Evolutionary conservation across 495 filamentous ascomycete genomes (phyloP).

Genomic region (Xanthoparmelia taractica): DNA sequence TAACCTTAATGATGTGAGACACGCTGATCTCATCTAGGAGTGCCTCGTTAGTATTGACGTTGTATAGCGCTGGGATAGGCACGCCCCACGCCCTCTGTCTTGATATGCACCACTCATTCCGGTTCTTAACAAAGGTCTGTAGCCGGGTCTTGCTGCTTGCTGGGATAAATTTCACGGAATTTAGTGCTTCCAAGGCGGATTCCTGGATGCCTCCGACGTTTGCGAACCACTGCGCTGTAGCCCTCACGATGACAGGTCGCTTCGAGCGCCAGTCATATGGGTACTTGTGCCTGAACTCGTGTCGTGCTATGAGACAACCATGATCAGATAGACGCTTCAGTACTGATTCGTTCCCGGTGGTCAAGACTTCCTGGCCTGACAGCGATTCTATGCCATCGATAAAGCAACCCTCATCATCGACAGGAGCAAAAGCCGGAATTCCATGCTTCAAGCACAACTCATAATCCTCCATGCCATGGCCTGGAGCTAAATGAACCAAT

Average conservation of each 20-base stretch:
- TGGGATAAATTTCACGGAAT: conserved; percentile 71
- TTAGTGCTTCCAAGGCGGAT: conserved; percentile 57
- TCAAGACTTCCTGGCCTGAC: conserved; percentile 53
- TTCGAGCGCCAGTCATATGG: conserved; percentile 98
- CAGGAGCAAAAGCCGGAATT: conserved; percentile 67
- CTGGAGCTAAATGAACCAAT: conserved; percentile 86
- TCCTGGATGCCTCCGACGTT: conserved; percentile 76
- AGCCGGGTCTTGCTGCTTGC: conserved; percentile 61
- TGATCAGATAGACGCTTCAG: conserved; percentile 52
- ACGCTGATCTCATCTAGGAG: conserved; percentile 72
- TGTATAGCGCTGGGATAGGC: conserved; percentile 86
- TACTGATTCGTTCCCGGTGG: conserved; percentile 59
- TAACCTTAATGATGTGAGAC: conserved; percentile 72
- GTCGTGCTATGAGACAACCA: conserved; percentile 52
- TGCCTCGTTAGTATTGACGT: conserved; percentile 55
- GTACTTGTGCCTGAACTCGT: conserved; percentile 80
- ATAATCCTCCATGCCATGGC: conserved; percentile 96
- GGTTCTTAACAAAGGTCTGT: conserved; percentile 72
- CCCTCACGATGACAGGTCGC: conserved; percentile 77
- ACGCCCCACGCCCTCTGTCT: conserved; percentile 94
- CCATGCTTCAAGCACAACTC: conserved; percentile 60
- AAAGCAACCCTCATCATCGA: conserved; percentile 73
- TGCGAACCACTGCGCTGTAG: conserved; percentile 97
- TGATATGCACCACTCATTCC: conserved; percentile 98
- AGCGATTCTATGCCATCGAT: conserved; percentile 56